Base-by-base conservation (phyloP, 2,329 filamentous ascomycete species). In the Sporothrix luriei region DNA sequence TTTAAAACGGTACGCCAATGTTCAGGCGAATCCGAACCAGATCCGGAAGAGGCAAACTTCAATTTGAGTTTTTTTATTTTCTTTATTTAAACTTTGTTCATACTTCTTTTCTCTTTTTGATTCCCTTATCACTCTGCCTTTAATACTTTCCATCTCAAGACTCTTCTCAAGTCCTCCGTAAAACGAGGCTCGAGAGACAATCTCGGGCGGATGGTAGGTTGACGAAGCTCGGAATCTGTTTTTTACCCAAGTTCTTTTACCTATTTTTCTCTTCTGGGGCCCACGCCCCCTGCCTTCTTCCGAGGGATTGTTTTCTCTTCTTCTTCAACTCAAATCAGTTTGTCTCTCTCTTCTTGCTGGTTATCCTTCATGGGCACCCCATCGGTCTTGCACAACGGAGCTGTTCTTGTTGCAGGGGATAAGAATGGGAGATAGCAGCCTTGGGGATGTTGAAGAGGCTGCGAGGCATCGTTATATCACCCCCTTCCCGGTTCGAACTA, bases 101-200 rank as follows among this genome's bases (percentile, higher is more conserved):
- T 14, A 3, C 19, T 64, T 62, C 57, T 40, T 24, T 49, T 64
- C 43, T 52, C 33, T 38, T n/a, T 52, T 40, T 66, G 62, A 52
- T 52, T 66, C 46, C 29, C 38, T 66, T 66, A 16, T 51, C 24
- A 38, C 46, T 51, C 46, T 65, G 26, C 43, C 52, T 38, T 33
- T 38, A 11, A 52, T 48, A 24, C 26, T 19, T 33, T 43, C 33
- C 24, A 49, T 21, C 3, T 9, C 6, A n/a, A 33, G 16, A 10
- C 38, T 26, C 48, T 38, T 52, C 29, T 52, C 26, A 13, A 7
- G n/a, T 26, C 57, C 57, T 67, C 65, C 65, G 65, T 67, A 51
- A 67, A n/a, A 67, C 65, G 65, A 67, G 21, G 33, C 21, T 38
- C 9, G 21, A 46, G 21, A 16, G 11, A 5, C 7, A 26, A 3